A percentile compares a stretch with the other conserved stretches of the same genome.
phyloP scores from a whole-genome alignment of 164 flowering plant species.

The Piper longum region DNA sequence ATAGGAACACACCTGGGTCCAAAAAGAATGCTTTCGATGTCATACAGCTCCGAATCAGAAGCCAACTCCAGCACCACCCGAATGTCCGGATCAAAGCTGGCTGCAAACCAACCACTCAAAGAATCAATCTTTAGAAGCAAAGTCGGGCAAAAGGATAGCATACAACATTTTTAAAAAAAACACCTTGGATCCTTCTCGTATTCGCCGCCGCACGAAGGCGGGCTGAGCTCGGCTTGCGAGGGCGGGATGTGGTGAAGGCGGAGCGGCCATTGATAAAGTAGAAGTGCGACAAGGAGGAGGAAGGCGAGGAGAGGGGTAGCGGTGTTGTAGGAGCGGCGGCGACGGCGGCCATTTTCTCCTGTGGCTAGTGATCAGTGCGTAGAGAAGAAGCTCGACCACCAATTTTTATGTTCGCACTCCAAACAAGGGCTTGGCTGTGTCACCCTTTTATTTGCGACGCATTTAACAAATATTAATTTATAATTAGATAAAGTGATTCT shows the following conservation, averaged over 20 bases:
- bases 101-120: slow-evolving; percentile 13
- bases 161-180: too few relatives aligned
- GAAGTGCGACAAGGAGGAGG: not conserved
- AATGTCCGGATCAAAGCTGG: slow-evolving; percentile 60
- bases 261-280: not conserved
- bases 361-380: too few relatives aligned
- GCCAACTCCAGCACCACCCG: slow-evolving; percentile 75
- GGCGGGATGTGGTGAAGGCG: not conserved
- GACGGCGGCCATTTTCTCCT: not conserved
- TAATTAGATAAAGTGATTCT: too few relatives aligned
- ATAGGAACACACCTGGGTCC: slow-evolving; percentile 54
- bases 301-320: not conserved
- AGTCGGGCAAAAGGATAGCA: not conserved
- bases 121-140: not conserved
- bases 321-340: not conserved
- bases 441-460: too few relatives aligned
- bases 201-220: not conserved
- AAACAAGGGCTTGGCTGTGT: too few relatives aligned
- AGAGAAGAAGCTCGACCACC: too few relatives aligned
- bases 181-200: not conserved
- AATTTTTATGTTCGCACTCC: too few relatives aligned
- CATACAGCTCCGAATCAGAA: slow-evolving; percentile 66
- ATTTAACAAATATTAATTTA: too few relatives aligned
- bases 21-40: slow-evolving; percentile 64
- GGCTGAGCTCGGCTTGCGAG: not conserved